Conservation (phyloP, 768 basidiomycete genomes). For the Boletus insuetus region DNA sequence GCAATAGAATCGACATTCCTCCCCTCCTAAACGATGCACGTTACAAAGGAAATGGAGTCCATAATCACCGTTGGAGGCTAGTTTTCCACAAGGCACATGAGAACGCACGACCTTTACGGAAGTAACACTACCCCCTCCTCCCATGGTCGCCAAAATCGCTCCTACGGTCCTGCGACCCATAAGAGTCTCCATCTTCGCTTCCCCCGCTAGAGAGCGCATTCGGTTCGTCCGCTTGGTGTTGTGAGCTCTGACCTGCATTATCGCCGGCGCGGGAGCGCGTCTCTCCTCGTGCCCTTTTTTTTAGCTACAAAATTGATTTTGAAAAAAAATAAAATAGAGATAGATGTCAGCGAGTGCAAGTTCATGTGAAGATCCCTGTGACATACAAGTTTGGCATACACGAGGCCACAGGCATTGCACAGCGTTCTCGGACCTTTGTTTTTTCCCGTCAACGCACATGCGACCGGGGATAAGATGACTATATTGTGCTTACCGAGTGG, state of each 20-base stretch:
- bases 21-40: conserved; percentile 5
- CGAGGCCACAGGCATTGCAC: conserved; percentile 84
- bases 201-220: conserved; percentile 27
- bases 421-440: conserved; percentile 71
- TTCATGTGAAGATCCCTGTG: conserved; percentile 23
- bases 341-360: conserved; percentile 19
- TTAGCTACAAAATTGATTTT: conserved; percentile 23
- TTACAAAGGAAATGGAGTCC: conserved; percentile 18
- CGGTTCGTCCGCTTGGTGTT: conserved; percentile 28
- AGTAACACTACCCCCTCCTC: conserved; percentile 28
- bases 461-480: conserved; percentile 22
- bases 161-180: conserved; percentile 34
- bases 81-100: conserved; percentile 14
- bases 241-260: conserved; percentile 29
- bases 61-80: conserved; percentile 13
- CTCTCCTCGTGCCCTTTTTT: conserved; percentile 36
- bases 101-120: conserved; percentile 23
- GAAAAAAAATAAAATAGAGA: conserved; percentile 4
- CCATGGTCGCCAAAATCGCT: conserved; percentile 35
- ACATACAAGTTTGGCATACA: conserved; percentile 82
- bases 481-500: conserved; percentile 61
- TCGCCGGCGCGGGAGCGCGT: conserved; percentile 25
- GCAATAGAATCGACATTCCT: conserved; percentile 1
- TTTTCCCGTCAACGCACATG: conserved; percentile 25
- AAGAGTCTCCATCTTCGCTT: conserved; percentile 35